Evolutionary conservation across 352 stramenopile genomes (phyloP).

Genomic region (Phytophthora sojae): DNA sequence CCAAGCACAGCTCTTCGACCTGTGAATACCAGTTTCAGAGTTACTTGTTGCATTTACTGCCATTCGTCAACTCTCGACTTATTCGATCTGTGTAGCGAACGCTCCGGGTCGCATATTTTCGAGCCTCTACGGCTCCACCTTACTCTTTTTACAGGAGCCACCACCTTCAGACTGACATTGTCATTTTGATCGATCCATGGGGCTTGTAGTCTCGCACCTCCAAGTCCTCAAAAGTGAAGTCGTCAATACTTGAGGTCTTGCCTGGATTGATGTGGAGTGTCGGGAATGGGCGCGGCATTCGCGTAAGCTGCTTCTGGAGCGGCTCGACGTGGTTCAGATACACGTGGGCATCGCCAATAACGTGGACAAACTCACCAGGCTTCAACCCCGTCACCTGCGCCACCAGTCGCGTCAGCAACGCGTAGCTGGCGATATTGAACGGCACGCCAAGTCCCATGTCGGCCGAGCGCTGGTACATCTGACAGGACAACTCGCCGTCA

Average conservation of each 20-base stretch:
- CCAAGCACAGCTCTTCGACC: too few relatives aligned
- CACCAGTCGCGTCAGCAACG: slow-evolving; percentile 96
- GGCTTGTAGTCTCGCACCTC: slow-evolving; percentile 96
- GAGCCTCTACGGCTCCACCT: too few relatives aligned
- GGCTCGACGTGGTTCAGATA: slow-evolving; percentile 99
- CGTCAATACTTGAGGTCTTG: slow-evolving; percentile 94
- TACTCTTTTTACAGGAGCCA: too few relatives aligned
- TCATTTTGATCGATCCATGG: slow-evolving; percentile 98
- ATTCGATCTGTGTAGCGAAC: too few relatives aligned
- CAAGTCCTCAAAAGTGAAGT: slow-evolving; percentile 97
- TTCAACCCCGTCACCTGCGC: slow-evolving; percentile 95
- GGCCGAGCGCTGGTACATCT: slow-evolving; percentile 99
- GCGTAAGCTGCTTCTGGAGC: slow-evolving; percentile 95
- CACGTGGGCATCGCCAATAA: slow-evolving; percentile 99
- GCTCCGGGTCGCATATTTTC: too few relatives aligned
- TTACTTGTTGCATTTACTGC: too few relatives aligned
- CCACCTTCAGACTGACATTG: slow-evolving; percentile 94
- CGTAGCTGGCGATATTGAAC: slow-evolving; percentile 99
- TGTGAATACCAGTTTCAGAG: too few relatives aligned
- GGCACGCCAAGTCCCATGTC: slow-evolving; percentile 99
- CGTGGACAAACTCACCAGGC: slow-evolving; percentile 98
- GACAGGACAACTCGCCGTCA: slow-evolving; percentile 83
- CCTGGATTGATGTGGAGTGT: slow-evolving; percentile 91
- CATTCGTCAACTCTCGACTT: too few relatives aligned
- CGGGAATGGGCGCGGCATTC: slow-evolving; percentile 95